Percentiles rank a stretch among this genome's conserved stretches.
These are phyloP conservation scores for Arthrobotrys iridis DNA, from an alignment of 2,329 filamentous ascomycete genomes.

Conservation along the genomic window DNA sequence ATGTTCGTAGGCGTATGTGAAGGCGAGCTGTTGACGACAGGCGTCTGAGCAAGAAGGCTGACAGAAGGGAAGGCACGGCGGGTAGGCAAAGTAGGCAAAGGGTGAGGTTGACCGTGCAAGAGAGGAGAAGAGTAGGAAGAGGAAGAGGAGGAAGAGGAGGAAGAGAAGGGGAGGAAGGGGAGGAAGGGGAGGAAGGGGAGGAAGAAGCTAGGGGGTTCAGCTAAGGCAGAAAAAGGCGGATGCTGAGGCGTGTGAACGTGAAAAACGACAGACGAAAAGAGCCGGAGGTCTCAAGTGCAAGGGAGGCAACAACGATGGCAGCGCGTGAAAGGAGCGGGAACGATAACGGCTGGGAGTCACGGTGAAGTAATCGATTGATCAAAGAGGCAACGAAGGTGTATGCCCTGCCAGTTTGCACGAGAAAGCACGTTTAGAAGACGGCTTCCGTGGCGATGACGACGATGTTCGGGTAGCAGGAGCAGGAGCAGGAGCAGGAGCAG, in stretches of 20 bases:
- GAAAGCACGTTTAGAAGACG: constrained; percentile 2
- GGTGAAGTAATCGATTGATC: constrained; percentile 1
- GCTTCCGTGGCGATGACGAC: constrained; percentile 2
- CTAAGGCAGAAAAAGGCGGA: constrained; percentile 42
- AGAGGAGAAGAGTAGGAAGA: not conserved
- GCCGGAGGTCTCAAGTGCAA: not conserved
- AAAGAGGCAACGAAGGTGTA: constrained; percentile 4
- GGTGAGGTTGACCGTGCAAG: not conserved
- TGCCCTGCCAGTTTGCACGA: not conserved
- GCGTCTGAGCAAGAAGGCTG: constrained; percentile 4
- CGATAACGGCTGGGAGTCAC: not conserved
- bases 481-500: not conserved
- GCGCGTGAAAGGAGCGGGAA: constrained; percentile 6
- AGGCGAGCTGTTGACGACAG: constrained; percentile 10
- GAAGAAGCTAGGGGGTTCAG: constrained; percentile 18
- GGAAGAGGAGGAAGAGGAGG: constrained; percentile 1
- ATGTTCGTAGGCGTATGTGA: constrained; percentile 10
- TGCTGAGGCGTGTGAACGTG: constrained; percentile 24
- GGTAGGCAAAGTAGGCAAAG: constrained; percentile 3
- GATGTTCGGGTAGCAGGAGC: constrained; percentile 6
- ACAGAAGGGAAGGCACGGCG: constrained; percentile 9
- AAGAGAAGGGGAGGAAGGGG: not conserved
- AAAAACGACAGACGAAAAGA: not conserved
- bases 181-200: not conserved
- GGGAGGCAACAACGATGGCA: not conserved